Base-by-base conservation (phyloP, 148 eudicot species). In the Polygonum aviculare region DNA sequence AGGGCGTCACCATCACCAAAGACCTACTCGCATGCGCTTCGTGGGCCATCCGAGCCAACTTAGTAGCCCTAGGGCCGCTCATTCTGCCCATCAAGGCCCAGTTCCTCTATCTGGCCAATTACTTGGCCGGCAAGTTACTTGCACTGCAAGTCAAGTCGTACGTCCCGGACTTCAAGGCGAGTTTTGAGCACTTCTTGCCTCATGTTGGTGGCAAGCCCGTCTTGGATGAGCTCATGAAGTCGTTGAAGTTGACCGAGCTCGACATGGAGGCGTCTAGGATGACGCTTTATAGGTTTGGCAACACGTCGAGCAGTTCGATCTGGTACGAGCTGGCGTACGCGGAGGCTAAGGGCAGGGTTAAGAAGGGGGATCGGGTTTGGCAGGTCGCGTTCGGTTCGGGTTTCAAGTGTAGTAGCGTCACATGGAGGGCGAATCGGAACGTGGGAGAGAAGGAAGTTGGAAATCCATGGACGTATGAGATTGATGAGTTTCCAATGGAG, bases 11-110 rank as follows among this genome's bases (percentile, higher is more conserved):
- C 3, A 74, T 86, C 3, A 83, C 88, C 10, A 81, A 70, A 52
- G 70, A 72, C 3, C 84, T 86, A 45, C 67, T 83, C 16, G 60
- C 52, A 2, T 80, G 59, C 12, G 84, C 86, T 1, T 80, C 70
- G 57, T 65, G 76, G 18, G 73, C 85, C n/a, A 52, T 81, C 55
- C 80, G 49, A 60, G 83, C 74, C n/a, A 85, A 85, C 69, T 76
- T 85, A 49, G 59, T 77, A 50, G 41, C 74, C 7, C 74, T 85
- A 21, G 86, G 79, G 8, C 86, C 86, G 0, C 35, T 19, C 1
- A 78, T 85, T 11, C 49, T 85, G 52, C 88, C 92, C 12, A 67
- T 86, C 21, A 62, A 85, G 4, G 90, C 87, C 71, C 90, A 90
- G 77, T 1, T 54, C 19, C 26, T 87, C 41, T 81, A 80, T n/a